phyloP scores from a whole-genome alignment of 2,329 filamentous ascomycete genomes.

The Trichoderma semiorbis region DNA sequence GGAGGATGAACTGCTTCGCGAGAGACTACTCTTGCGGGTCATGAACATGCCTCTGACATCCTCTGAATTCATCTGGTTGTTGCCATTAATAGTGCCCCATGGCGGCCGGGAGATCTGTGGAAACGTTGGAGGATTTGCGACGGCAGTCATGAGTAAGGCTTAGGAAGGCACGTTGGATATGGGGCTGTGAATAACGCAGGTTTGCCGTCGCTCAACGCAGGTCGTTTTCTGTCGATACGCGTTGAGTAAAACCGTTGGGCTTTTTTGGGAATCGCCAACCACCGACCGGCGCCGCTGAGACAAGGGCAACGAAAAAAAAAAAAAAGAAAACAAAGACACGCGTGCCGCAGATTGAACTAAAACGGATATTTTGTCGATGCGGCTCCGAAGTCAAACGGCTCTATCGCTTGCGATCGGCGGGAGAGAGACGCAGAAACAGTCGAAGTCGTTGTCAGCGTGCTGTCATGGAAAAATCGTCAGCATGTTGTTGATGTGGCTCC shows the following conservation, averaged over 20 bases:
- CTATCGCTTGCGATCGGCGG: constrained; percentile 10
- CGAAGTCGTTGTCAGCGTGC: constrained; percentile 6
- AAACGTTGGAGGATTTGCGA: constrained; percentile 63
- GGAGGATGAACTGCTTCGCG: constrained; percentile 86
- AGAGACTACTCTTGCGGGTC: constrained; percentile 78
- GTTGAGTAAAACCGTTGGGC: constrained; percentile 1
- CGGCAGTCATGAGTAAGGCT: constrained; percentile 60
- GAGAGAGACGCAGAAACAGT: background rate
- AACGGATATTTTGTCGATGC: background rate
- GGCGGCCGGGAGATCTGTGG: constrained; percentile 60
- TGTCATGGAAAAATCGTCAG: constrained; percentile 19
- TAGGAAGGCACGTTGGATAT: constrained; percentile 21
- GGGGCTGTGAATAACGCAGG: background rate
- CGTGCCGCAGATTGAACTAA: background rate
- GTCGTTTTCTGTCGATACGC: background rate
- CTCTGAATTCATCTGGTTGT: constrained; percentile 73
- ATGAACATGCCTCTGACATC: constrained; percentile 85
- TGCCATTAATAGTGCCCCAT: constrained; percentile 60
- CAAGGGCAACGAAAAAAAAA: background rate
- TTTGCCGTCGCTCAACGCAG: background rate
- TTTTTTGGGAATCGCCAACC: background rate
- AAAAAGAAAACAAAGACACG: constrained; percentile 2
- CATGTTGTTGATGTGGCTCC: constrained; percentile 18
- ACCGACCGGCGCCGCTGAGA: background rate
- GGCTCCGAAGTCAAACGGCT: background rate